A percentile compares a stretch with the other conserved stretches of the same genome.
phyloP scores from a whole-genome alignment of 441 rosid genomes.

The Brassica balearica region DNA sequence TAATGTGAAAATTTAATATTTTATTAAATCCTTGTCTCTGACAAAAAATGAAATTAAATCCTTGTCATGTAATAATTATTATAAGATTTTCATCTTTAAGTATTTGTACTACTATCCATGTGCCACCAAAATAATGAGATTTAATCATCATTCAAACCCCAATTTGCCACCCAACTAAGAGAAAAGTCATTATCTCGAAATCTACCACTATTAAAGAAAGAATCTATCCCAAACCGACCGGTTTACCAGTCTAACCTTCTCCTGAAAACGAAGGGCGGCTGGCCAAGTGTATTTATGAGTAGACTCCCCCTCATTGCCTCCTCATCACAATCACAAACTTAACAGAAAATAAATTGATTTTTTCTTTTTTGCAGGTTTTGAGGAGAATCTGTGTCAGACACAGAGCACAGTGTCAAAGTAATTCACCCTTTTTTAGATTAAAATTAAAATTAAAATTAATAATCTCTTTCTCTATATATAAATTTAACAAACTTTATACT shows the following conservation, averaged over 20 bases:
- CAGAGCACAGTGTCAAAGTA: conserved; percentile 29
- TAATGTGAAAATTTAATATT: not conserved
- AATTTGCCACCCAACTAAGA: not conserved
- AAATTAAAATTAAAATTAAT: too few species aligned
- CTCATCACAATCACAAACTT: conserved; percentile 17
- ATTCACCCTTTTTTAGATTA: not conserved
- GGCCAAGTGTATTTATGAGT: conserved; percentile 25
- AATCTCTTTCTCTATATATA: not conserved
- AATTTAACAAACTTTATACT: conserved; percentile 34
- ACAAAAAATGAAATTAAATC: not conserved
- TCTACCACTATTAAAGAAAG: not conserved
- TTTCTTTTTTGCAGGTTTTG: conserved; percentile 31
- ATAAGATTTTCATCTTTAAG: not conserved
- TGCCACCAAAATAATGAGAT: not conserved
- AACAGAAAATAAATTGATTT: not conserved
- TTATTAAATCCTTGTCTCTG: too few species aligned
- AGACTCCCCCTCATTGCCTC: conserved; percentile 27
- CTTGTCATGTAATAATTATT: not conserved
- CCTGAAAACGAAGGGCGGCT: conserved; percentile 32
- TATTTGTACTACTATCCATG: not conserved
- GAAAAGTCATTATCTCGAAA: not conserved
- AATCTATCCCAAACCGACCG: conserved; percentile 21
- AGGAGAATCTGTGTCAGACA: conserved; percentile 43
- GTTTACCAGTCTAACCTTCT: not conserved
- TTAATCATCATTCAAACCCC: not conserved